Conservation (phyloP, 225 moss, liverwort and hornwort species). For the Antitrichia curtipendula region DNA sequence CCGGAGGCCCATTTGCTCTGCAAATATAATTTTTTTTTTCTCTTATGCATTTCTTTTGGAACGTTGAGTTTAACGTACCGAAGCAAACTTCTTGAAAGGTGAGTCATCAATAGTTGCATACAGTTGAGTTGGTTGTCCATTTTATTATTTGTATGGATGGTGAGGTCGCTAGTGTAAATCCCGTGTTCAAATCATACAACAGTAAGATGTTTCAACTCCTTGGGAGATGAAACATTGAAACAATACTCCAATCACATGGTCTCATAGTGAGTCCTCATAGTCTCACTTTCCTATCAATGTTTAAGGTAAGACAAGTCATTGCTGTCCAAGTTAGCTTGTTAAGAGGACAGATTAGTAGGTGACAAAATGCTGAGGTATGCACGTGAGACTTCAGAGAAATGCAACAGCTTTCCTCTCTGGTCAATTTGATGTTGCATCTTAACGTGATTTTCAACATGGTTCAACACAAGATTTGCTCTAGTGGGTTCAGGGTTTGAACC, state of each 20-base stretch:
- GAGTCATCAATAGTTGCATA: background rate
- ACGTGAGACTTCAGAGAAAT: background rate
- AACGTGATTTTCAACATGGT: background rate
- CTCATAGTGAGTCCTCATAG: background rate
- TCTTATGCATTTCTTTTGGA: background rate
- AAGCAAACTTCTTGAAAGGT: no score
- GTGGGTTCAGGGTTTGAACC: background rate
- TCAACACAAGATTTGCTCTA: background rate
- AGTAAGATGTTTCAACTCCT: background rate
- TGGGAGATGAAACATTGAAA: background rate
- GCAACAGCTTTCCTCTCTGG: background rate
- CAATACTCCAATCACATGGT: background rate
- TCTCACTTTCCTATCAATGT: background rate
- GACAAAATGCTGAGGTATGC: background rate
- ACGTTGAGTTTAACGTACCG: background rate
- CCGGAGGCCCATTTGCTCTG: background rate
- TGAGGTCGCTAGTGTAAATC: background rate
- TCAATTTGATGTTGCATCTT: background rate
- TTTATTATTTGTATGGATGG: background rate
- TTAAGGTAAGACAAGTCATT: background rate
- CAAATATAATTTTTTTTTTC: background rate
- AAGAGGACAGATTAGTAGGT: background rate
- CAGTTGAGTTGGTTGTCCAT: background rate
- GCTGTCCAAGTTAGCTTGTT: background rate
- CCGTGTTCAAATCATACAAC: background rate